Evolutionary conservation across 306 rosid genomes (phyloP), one percentile per base, ranked within the genome.

Genomic region (Gleditsia sinensis): DNA sequence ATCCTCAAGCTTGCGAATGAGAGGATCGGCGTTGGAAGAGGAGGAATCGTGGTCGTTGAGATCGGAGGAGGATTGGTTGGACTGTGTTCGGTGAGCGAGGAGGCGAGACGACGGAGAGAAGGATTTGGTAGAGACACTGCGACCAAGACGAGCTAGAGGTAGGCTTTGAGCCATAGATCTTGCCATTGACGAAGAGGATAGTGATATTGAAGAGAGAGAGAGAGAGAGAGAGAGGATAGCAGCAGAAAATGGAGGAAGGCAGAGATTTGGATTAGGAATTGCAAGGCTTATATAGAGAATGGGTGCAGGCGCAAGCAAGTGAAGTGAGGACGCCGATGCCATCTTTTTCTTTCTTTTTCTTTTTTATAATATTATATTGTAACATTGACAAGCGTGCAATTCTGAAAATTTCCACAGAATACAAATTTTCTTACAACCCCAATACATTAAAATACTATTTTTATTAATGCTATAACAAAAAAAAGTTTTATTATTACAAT

Each of bases 1-100:
- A 75, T 88, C 90, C 79, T 88, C 93, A 6, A 88, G 93, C 82
- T 82, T 84, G 39, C 81, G 81, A 30, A 86, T 62, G 25, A 88
- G 87, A 39, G 93, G 93, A 69, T 88, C 93, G 10, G 75, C 57
- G 13, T 83, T 66, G 12, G 87, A 6, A 27, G 83, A 34, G n/a
- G 81, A 37, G 59, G 72, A 80, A 61, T 84, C 33, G 11, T 63
- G 57, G 37, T 85, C 84, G 16, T 67, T 0, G 40, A 68, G 83
- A 24, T 71, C 75, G 19, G 82, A 50, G 16, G 83, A 79, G 23
- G 91, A 81, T 13, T 74, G 84, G 24, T 23, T 87, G 43, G 92
- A 88, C 78, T 83, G 90, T 57, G 81, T 17, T 9, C 90, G 88
- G 51, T 67, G 74, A 74, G 65, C 24, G 32, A 83, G 58, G 27